phyloP scores from a whole-genome alignment of 495 filamentous ascomycete species.

The Neurospora sp. region DNA sequence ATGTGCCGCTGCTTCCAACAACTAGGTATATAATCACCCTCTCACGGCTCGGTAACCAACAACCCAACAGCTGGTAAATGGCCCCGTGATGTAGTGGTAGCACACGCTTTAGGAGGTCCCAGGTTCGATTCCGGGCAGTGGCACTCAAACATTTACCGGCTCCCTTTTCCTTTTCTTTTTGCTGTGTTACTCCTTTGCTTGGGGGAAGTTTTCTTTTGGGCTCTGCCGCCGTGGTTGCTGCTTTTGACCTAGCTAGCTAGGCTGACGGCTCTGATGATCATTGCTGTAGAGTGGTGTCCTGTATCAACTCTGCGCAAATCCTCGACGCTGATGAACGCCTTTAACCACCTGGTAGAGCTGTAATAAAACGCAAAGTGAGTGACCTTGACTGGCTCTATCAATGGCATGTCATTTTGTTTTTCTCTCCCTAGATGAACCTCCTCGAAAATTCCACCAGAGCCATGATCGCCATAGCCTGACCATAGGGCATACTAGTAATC shows the following conservation, averaged over 20 bases:
- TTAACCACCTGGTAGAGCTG: not conserved
- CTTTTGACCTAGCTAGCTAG: not conserved
- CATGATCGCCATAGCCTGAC: slow-evolving; percentile 70
- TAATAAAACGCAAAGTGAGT: not conserved
- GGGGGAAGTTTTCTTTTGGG: not conserved
- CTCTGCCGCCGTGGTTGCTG: not conserved
- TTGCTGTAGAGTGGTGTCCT: not conserved
- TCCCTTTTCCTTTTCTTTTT: not conserved
- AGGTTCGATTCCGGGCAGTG: not conserved
- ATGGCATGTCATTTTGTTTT: not conserved
- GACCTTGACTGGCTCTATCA: not conserved
- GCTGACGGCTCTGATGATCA: not conserved
- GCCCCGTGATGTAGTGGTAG: not conserved
- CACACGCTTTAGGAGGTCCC: not conserved
- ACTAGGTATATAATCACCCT: not conserved
- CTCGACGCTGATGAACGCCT: not conserved
- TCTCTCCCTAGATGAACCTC: slow-evolving; percentile 33
- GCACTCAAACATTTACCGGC: not conserved
- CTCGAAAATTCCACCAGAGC: slow-evolving; percentile 56
- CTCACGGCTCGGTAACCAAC: not conserved
- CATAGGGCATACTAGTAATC: slow-evolving; percentile 65
- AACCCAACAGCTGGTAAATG: not conserved
- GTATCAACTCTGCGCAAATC: not conserved
- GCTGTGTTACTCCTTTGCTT: not conserved
- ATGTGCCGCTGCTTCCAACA: not conserved